Percentiles rank a stretch among this genome's conserved stretches.
phyloP scores from a whole-genome alignment of 352 stramenopile species.

The Globisporangium apiculatum region DNA sequence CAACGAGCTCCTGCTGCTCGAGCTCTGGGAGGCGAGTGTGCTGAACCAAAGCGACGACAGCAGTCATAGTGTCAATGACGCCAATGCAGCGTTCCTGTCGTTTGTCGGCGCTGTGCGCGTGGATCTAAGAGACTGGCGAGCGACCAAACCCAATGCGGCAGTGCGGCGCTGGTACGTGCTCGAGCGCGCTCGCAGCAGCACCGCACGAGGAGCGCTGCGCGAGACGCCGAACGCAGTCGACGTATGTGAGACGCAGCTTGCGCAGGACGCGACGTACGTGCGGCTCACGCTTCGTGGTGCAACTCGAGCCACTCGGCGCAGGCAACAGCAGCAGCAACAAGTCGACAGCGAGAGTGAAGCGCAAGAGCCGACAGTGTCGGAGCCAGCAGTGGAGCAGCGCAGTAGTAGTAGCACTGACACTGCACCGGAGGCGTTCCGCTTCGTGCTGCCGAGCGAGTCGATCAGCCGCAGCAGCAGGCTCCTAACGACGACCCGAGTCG shows the following conservation, averaged over 20 bases:
- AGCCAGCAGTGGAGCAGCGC: neutral
- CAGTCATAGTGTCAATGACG: too few species aligned
- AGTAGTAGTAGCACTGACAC: neutral
- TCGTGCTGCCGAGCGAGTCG: slow-evolving; percentile 7
- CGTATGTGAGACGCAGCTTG: slow-evolving; percentile 2
- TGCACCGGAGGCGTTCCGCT: slow-evolving; percentile 1
- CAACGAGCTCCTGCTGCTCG: neutral
- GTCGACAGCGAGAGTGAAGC: neutral
- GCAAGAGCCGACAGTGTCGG: neutral
- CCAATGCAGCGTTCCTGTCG: slow-evolving; percentile 1
- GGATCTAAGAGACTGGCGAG: slow-evolving; percentile 3
- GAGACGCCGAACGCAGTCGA: slow-evolving; percentile 2
- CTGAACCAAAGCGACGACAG: too few species aligned
- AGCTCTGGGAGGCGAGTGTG: slow-evolving; percentile 5
- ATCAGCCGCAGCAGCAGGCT: slow-evolving; percentile 8
- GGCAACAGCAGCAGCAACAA: neutral
- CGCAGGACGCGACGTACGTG: slow-evolving; percentile 1
- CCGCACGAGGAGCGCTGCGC: neutral
- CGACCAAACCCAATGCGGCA: neutral
- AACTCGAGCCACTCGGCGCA: neutral
- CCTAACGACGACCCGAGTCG: slow-evolving; percentile 5
- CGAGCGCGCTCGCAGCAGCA: neutral
- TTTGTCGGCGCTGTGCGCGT: slow-evolving; percentile 2
- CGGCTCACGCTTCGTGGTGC: neutral
- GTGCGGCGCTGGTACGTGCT: slow-evolving; percentile 9